phyloP scores from a whole-genome alignment of 1,284 basidiomycete species.

The Irpex rosettiformis region DNA sequence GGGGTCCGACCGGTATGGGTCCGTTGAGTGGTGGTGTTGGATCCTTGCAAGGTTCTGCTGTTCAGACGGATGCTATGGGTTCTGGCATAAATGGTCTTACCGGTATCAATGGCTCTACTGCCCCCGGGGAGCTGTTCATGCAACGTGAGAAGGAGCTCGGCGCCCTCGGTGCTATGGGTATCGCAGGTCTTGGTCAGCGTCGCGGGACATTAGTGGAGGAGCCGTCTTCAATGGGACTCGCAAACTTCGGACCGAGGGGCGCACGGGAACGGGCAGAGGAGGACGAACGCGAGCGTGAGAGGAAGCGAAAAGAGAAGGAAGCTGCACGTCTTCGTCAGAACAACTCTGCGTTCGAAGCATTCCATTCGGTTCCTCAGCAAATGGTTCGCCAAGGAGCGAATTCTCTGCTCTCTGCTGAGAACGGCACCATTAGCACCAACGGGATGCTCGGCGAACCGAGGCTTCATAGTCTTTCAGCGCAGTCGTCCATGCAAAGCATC shows the following conservation, averaged over 20 bases:
- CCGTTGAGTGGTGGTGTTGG: slow-evolving; percentile 28
- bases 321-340: slow-evolving; percentile 37
- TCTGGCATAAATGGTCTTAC: slow-evolving; percentile 30
- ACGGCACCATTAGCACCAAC: slow-evolving; percentile 14
- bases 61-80: slow-evolving; percentile 24
- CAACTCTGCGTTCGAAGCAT: slow-evolving; percentile 63
- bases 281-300: slow-evolving; percentile 56
- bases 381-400: slow-evolving; percentile 34
- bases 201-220: slow-evolving; percentile 28
- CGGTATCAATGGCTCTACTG: slow-evolving; percentile 21
- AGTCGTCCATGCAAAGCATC: slow-evolving; percentile 20
- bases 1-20: slow-evolving; percentile 67
- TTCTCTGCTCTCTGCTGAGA: slow-evolving; percentile 33
- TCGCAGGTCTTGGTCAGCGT: slow-evolving; percentile 33
- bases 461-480: slow-evolving; percentile 17
- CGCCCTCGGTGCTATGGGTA: slow-evolving; percentile 46
- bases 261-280: slow-evolving; percentile 61
- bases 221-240: slow-evolving; percentile 42
- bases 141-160: slow-evolving; percentile 49
- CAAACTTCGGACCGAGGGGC: slow-evolving; percentile 41
- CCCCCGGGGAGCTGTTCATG: slow-evolving; percentile 34
- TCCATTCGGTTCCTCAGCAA: slow-evolving; percentile 59
- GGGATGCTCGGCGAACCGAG: slow-evolving; percentile 5
- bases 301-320: slow-evolving; percentile 52
- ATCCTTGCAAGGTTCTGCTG: slow-evolving; percentile 31